Evolutionary conservation across 441 rosid genomes (phyloP).

Genomic region (Viola pubescens): DNA sequence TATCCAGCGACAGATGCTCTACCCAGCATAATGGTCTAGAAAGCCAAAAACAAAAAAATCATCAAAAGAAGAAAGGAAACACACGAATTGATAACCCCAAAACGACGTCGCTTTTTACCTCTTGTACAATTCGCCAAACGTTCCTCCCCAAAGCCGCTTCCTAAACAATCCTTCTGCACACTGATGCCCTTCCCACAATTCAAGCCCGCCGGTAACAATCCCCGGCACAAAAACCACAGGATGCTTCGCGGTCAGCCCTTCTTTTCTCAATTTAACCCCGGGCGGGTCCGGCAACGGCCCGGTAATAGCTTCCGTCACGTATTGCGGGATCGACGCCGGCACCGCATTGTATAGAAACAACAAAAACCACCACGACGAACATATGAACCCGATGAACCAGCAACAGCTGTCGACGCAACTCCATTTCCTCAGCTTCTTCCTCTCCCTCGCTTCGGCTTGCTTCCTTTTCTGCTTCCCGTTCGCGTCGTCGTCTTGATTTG

Average conservation of each 20-base stretch:
- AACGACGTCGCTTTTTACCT: constrained; percentile 21
- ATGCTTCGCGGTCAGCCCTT: constrained; percentile 38
- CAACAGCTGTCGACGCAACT: constrained; percentile 39
- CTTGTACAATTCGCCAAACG: constrained; percentile 39
- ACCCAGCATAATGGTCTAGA: constrained; percentile 59
- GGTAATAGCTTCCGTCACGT: constrained; percentile 3
- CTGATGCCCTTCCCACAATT: constrained; percentile 57
- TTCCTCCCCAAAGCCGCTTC: constrained; percentile 50
- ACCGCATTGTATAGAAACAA: constrained; percentile 32
- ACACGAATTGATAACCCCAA: not conserved
- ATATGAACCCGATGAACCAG: constrained; percentile 45
- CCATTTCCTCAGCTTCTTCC: constrained; percentile 21
- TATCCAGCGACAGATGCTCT: constrained; percentile 56
- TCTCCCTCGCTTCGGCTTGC: constrained; percentile 14
- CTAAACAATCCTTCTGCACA: constrained; percentile 53
- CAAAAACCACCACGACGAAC: constrained; percentile 46
- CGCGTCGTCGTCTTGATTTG: constrained; percentile 1
- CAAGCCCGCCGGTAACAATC: constrained; percentile 51
- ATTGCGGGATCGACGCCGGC: constrained; percentile 31
- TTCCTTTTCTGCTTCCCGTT: constrained; percentile 10
- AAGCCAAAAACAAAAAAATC: not conserved
- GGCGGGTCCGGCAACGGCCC: constrained; percentile 34
- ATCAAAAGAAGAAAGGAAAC: not conserved
- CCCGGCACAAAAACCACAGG: constrained; percentile 56
- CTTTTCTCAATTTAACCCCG: constrained; percentile 33